These are phyloP conservation scores for Malus asiatica DNA, from an alignment of 306 rosid species.

Conservation along the genomic window DNA sequence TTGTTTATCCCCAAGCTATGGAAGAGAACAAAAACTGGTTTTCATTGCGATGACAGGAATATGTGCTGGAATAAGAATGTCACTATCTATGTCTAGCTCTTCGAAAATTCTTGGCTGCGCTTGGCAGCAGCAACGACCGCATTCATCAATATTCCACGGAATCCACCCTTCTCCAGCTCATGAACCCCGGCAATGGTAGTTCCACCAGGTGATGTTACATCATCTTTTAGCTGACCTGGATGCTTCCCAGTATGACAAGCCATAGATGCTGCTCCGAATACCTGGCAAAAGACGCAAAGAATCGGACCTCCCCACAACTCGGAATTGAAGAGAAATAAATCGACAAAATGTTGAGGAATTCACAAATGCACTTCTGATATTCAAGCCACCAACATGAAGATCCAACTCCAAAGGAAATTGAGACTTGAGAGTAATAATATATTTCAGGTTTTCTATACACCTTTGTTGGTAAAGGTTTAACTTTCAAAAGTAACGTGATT, in stretches of 20 bases:
- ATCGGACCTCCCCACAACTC: background rate
- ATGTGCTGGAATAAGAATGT: background rate
- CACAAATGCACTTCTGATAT: background rate
- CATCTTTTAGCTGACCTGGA: conserved; percentile 94
- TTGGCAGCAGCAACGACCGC: conserved; percentile 87
- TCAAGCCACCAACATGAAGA: background rate
- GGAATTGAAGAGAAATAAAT: background rate
- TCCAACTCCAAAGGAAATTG: background rate
- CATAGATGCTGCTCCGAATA: conserved; percentile 93
- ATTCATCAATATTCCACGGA: conserved; percentile 90
- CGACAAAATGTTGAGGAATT: background rate
- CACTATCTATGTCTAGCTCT: conserved; percentile 6
- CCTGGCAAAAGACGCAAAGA: conserved; percentile 28
- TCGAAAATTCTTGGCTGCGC: conserved; percentile 71
- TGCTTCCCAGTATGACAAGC: conserved; percentile 57
- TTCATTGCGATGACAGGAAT: background rate
- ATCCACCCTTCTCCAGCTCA: conserved; percentile 85
- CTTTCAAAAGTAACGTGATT: background rate
- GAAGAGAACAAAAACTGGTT: background rate
- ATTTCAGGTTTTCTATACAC: background rate
- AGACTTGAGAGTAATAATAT: background rate
- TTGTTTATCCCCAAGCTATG: background rate
- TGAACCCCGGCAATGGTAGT: conserved; percentile 88
- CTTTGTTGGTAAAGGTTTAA: background rate
- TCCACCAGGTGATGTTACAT: conserved; percentile 89